A percentile compares a stretch with the other conserved stretches of the same genome.
Conservation (phyloP, 78 protist species). For the Cavenderia fasciculata region DNA sequence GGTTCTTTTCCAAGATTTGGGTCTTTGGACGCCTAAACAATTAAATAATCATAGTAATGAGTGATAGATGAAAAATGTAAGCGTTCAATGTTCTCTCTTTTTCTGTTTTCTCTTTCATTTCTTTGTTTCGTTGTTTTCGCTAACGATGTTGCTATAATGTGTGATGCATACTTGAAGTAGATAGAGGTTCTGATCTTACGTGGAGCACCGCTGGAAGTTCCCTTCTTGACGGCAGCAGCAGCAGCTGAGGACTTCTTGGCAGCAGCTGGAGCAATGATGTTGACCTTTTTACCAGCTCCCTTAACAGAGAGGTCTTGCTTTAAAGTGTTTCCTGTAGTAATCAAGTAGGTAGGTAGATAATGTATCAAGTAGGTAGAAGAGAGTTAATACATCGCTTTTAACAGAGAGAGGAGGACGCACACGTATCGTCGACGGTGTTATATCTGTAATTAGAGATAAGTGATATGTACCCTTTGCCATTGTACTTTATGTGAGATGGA, state of each 20-base stretch:
- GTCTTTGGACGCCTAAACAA: conserved; percentile 70
- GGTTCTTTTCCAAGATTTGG: conserved; percentile 36
- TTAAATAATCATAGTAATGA: neutral
- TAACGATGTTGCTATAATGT: neutral
- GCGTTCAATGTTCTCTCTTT: neutral
- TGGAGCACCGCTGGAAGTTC: conserved; percentile 53
- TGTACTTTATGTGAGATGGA: too few relatives aligned
- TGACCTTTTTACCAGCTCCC: conserved; percentile 15
- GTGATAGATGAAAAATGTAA: neutral
- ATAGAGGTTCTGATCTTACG: conserved; percentile 78
- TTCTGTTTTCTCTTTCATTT: neutral
- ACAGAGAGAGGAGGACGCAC: too few relatives aligned
- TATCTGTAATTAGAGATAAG: too few relatives aligned
- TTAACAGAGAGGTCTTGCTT: conserved; percentile 45
- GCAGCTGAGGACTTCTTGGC: conserved; percentile 67
- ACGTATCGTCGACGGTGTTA: too few relatives aligned
- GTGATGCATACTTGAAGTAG: conserved; percentile 53
- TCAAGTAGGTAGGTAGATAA: too few relatives aligned
- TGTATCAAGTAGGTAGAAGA: too few relatives aligned
- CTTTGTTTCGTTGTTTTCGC: neutral
- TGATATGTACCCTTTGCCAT: too few relatives aligned
- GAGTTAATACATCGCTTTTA: too few relatives aligned
- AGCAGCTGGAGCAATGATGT: conserved; percentile 68
- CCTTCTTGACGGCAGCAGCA: conserved; percentile 78
- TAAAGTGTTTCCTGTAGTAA: conserved; percentile 28